These are phyloP conservation scores for Coemansia sp. DNA, from an alignment of 192 early-diverging fungal species.

Conservation along the genomic window DNA sequence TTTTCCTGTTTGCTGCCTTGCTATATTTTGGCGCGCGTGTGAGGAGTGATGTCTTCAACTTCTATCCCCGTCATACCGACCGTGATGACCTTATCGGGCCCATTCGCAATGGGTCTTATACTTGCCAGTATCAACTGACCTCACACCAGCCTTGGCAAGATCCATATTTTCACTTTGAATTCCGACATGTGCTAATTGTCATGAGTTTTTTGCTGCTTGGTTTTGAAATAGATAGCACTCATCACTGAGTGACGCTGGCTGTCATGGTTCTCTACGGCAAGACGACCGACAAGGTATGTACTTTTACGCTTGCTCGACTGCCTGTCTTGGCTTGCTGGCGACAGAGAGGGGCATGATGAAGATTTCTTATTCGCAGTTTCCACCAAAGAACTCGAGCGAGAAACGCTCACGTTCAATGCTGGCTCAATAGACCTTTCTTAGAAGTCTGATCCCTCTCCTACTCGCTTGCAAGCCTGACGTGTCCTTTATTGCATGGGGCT, in stretches of 20 bases:
- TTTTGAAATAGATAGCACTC: neutral
- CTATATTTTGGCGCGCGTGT: neutral
- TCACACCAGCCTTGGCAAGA: slow-evolving; percentile 6
- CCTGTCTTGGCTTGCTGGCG: neutral
- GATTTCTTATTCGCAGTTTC: slow-evolving; percentile 52
- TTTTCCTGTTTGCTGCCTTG: neutral
- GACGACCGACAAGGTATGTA: slow-evolving; percentile 1
- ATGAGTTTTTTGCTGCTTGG: neutral
- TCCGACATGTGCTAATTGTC: neutral
- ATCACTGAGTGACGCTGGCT: neutral
- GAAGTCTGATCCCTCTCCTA: slow-evolving; percentile 45
- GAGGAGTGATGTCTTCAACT: slow-evolving; percentile 47
- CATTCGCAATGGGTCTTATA: slow-evolving; percentile 53
- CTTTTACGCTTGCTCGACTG: neutral
- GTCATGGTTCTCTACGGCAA: neutral
- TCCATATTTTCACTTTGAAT: neutral
- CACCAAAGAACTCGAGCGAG: slow-evolving; percentile 40
- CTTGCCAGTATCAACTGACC: slow-evolving; percentile 52
- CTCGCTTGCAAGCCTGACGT: neutral
- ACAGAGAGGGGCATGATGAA: slow-evolving; percentile 27
- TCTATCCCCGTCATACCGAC: slow-evolving; percentile 50
- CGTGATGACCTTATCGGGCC: slow-evolving; percentile 44
- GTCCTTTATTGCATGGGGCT: neutral
- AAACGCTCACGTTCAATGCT: slow-evolving; percentile 25
- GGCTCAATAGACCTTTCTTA: slow-evolving; percentile 48